phyloP scores from a whole-genome alignment of 768 basidiomycete species.

The Termitomyces sp. region DNA sequence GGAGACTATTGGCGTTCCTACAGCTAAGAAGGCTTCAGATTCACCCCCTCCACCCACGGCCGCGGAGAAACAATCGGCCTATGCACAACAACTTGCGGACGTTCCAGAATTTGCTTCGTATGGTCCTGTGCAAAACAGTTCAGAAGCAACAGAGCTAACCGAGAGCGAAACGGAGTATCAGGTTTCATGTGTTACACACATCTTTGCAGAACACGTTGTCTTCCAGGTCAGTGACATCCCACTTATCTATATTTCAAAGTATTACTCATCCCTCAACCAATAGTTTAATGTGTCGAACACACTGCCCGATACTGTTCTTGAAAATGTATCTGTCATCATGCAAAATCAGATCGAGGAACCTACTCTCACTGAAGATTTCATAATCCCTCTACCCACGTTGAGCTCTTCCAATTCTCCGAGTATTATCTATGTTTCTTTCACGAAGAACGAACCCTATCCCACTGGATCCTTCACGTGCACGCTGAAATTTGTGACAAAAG shows the following conservation, averaged over 20 bases:
- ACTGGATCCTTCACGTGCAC: constrained; percentile 84
- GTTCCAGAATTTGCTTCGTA: constrained; percentile 84
- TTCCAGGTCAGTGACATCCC: constrained; percentile 70
- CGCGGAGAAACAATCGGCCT: constrained; percentile 84
- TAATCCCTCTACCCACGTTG: constrained; percentile 76
- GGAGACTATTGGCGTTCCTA: constrained; percentile 77
- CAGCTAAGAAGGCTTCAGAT: constrained; percentile 48
- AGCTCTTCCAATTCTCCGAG: constrained; percentile 70
- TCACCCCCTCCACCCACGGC: constrained; percentile 74
- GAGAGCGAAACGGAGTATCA: constrained; percentile 98
- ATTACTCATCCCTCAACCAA: neutral
- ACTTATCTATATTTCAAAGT: neutral
- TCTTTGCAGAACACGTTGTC: constrained; percentile 92
- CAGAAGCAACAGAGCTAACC: constrained; percentile 77
- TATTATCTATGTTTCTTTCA: constrained; percentile 90
- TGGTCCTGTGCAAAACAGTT: constrained; percentile 86
- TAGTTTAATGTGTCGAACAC: constrained; percentile 99
- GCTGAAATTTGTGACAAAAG: constrained; percentile 95
- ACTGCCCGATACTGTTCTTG: constrained; percentile 89
- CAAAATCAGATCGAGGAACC: constrained; percentile 66
- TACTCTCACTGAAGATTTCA: constrained; percentile 88
- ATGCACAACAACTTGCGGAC: constrained; percentile 77
- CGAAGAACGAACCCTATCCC: constrained; percentile 73
- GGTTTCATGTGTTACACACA: constrained; percentile 93
- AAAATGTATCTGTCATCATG: constrained; percentile 93